Percentiles rank a stretch among this genome's conserved stretches.
Evolutionary conservation across 768 basidiomycete species (phyloP).

Genomic region (Leccinum pellstonianum): DNA sequence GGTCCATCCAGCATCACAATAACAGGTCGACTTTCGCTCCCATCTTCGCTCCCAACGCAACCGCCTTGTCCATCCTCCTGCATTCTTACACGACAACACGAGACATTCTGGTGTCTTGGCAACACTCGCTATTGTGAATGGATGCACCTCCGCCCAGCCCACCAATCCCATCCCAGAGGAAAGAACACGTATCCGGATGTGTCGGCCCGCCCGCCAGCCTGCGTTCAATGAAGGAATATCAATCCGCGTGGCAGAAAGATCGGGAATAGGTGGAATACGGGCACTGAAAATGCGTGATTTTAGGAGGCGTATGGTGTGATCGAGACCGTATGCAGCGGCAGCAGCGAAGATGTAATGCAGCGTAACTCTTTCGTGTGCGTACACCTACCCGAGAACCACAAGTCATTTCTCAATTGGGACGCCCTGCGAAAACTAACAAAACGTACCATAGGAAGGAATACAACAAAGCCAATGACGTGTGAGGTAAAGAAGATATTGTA

Average conservation of each 20-base stretch:
- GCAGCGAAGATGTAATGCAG: slow-evolving; percentile 44
- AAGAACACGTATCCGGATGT: slow-evolving; percentile 52
- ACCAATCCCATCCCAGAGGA: slow-evolving; percentile 38
- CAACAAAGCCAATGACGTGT: slow-evolving; percentile 43
- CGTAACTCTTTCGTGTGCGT: slow-evolving; percentile 25
- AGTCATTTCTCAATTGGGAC: slow-evolving; percentile 12
- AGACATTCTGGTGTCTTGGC: slow-evolving; percentile 43
- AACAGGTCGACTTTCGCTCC: slow-evolving; percentile 28
- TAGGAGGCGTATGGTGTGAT: slow-evolving; percentile 44
- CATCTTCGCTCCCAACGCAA: slow-evolving; percentile 28
- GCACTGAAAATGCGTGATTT: slow-evolving; percentile 48
- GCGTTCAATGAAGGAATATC: slow-evolving; percentile 43
- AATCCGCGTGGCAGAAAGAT: slow-evolving; percentile 46
- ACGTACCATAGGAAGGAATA: slow-evolving; percentile 39
- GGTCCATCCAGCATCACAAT: slow-evolving; percentile 54
- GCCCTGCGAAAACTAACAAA: neutral
- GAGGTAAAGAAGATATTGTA: slow-evolving; percentile 45
- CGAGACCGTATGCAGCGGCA: slow-evolving; percentile 41
- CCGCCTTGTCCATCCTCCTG: slow-evolving; percentile 49
- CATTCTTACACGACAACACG: slow-evolving; percentile 49
- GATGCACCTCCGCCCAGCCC: slow-evolving; percentile 47
- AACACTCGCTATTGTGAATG: slow-evolving; percentile 51
- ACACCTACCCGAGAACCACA: slow-evolving; percentile 20
- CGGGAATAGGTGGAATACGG: slow-evolving; percentile 43
- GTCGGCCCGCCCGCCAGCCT: slow-evolving; percentile 62